Evolutionary conservation across 495 filamentous ascomycete species (phyloP).

Genomic region (Astrocystis sublimbata): DNA sequence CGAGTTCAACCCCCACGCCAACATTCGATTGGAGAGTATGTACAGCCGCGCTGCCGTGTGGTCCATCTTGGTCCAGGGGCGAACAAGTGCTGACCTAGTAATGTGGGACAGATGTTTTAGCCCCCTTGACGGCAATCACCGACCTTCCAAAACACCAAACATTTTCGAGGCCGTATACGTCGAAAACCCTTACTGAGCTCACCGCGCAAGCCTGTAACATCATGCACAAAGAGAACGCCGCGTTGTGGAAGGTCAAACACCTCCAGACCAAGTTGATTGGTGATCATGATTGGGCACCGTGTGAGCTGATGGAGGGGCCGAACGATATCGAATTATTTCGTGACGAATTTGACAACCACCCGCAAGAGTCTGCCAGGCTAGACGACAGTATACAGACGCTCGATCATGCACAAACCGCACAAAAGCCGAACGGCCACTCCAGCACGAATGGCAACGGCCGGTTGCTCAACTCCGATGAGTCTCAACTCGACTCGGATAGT

Average conservation of each 20-base stretch:
- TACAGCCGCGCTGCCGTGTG: too few species aligned
- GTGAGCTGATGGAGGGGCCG: slow-evolving; percentile 59
- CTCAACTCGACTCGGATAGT: slow-evolving; percentile 14
- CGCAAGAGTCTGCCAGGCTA: slow-evolving; percentile 26
- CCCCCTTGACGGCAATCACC: slow-evolving; percentile 81
- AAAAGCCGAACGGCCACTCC: slow-evolving; percentile 9
- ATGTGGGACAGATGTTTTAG: slow-evolving; percentile 67
- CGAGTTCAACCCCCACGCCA: slow-evolving; percentile 81
- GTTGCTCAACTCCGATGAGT: not conserved
- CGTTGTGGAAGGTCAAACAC: slow-evolving; percentile 75
- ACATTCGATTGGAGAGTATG: slow-evolving; percentile 80
- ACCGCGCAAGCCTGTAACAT: slow-evolving; percentile 65
- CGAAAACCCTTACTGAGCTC: slow-evolving; percentile 78
- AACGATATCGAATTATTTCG: slow-evolving; percentile 55
- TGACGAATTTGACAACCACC: slow-evolving; percentile 34
- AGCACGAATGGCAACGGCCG: slow-evolving; percentile 13
- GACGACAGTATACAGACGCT: slow-evolving; percentile 19
- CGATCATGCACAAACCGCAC: slow-evolving; percentile 20
- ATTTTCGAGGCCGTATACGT: slow-evolving; percentile 77
- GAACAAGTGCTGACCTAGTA: slow-evolving; percentile 25
- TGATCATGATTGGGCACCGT: slow-evolving; percentile 77
- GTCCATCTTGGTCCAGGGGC: not conserved
- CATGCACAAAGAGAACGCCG: slow-evolving; percentile 72
- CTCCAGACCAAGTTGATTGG: slow-evolving; percentile 76
- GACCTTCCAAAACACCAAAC: slow-evolving; percentile 84